A percentile compares a stretch with the other conserved stretches of the same genome.
Evolutionary conservation across 768 basidiomycete species (phyloP).

Genomic region (Hydnomerulius pinastri): DNA sequence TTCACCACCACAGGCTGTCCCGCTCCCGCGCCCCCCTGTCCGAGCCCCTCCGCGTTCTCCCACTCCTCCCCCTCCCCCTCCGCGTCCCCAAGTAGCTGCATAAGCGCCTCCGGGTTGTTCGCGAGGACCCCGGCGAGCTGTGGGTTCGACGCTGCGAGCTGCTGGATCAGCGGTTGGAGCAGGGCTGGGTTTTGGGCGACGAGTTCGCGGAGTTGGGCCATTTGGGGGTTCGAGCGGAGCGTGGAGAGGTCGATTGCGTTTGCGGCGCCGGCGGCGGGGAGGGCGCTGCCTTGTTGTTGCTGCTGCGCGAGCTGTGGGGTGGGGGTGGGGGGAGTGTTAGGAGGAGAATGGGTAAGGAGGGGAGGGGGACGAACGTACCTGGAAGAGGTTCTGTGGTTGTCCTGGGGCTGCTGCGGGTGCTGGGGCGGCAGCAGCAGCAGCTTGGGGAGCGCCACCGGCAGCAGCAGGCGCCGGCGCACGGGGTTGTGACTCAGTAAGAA

Average conservation of each 20-base stretch:
- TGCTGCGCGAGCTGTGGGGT: slow-evolving; percentile 67
- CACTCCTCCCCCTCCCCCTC: slow-evolving; percentile 44
- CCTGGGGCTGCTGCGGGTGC: slow-evolving; percentile 39
- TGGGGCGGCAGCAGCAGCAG: slow-evolving; percentile 40
- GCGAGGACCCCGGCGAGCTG: slow-evolving; percentile 67
- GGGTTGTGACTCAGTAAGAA: slow-evolving; percentile 46
- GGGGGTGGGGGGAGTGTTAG: not conserved
- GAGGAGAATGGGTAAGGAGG: not conserved
- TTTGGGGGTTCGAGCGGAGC: slow-evolving; percentile 62
- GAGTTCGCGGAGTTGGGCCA: slow-evolving; percentile 72
- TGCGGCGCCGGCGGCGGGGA: slow-evolving; percentile 34
- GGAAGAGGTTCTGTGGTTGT: slow-evolving; percentile 84
- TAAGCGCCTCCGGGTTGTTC: slow-evolving; percentile 69
- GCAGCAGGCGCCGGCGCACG: slow-evolving; percentile 38
- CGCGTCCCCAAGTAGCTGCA: slow-evolving; percentile 59
- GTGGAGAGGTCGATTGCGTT: slow-evolving; percentile 48
- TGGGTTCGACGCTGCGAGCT: slow-evolving; percentile 76
- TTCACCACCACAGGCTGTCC: slow-evolving; percentile 66
- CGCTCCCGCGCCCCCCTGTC: too few species aligned
- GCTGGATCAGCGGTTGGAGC: slow-evolving; percentile 81
- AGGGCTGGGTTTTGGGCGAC: slow-evolving; percentile 76
- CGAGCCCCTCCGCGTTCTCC: slow-evolving; percentile 27
- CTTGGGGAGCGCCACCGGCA: slow-evolving; percentile 28
- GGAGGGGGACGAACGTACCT: slow-evolving; percentile 45
- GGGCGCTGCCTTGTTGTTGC: slow-evolving; percentile 47